Conservation (phyloP, 2,329 filamentous ascomycete species). For the Colletotrichum filicis region DNA sequence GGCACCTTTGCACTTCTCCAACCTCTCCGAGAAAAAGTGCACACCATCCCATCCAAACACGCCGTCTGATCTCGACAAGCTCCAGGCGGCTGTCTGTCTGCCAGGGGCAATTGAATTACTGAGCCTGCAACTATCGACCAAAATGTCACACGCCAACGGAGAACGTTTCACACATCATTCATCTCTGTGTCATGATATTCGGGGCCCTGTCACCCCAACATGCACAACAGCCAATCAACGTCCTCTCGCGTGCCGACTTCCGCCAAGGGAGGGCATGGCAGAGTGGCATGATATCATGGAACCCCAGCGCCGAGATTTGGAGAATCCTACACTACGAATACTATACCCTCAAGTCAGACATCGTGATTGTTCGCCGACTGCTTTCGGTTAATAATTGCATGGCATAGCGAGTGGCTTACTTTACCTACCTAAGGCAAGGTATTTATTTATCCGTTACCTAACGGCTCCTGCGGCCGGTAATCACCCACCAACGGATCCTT, state of each 20-base stretch:
- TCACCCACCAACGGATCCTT: background rate
- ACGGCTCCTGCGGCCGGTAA: background rate
- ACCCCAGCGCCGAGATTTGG: conserved; percentile 16
- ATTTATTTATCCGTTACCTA: background rate
- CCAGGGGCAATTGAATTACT: conserved; percentile 1
- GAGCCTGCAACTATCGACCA: background rate
- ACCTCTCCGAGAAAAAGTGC: background rate
- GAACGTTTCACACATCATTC: conserved; percentile 34
- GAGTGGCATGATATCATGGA: conserved; percentile 33
- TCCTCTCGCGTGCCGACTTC: conserved; percentile 25
- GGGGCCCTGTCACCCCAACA: conserved; percentile 13
- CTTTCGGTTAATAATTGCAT: background rate
- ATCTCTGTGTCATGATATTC: conserved; percentile 30
- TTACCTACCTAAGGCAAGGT: too few species aligned
- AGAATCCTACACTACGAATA: background rate
- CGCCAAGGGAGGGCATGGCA: conserved; percentile 28
- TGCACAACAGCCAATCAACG: conserved; percentile 23
- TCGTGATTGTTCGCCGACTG: background rate
- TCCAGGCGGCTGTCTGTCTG: background rate
- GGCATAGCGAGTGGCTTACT: background rate
- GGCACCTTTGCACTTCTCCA: background rate
- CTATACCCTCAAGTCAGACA: background rate
- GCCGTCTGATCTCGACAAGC: conserved; percentile 20
- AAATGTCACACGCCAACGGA: conserved; percentile 15
- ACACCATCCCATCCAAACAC: background rate